Conservation (phyloP, 140 eudicot species). For the Ambrosia hybrid region DNA sequence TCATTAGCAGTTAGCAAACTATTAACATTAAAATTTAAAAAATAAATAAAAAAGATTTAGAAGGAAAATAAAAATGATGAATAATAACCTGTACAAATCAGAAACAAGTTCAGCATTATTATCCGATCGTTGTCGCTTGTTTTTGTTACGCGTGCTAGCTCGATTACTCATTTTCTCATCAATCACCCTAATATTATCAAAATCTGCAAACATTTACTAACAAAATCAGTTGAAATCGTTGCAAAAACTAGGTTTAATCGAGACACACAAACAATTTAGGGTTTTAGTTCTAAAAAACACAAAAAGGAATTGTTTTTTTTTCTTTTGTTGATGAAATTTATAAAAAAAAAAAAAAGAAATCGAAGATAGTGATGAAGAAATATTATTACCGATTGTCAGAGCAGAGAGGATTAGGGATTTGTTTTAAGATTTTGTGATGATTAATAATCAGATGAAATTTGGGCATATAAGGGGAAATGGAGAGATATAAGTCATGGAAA, state of each 20-base stretch:
- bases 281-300: conserved; percentile 26
- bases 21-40: conserved; percentile 9
- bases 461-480: conserved; percentile 26
- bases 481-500: conserved; percentile 13
- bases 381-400: conserved; percentile 21
- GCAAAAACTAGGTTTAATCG: conserved; percentile 16
- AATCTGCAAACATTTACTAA: conserved; percentile 22
- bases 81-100: conserved; percentile 60
- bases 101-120: conserved; percentile 61
- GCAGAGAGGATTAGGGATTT: conserved; percentile 29
- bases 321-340: background rate
- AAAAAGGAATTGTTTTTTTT: background rate
- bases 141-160: conserved; percentile 73
- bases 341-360: too few relatives aligned
- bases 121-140: conserved; percentile 69
- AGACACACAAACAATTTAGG: conserved; percentile 26
- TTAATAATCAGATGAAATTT: conserved; percentile 15
- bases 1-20: conserved; percentile 20
- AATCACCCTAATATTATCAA: conserved; percentile 14
- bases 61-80: too few relatives aligned
- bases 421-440: conserved; percentile 16
- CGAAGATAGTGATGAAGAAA: background rate
- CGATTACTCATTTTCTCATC: conserved; percentile 55
- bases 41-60: too few relatives aligned
- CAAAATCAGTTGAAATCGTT: background rate